phyloP scores from a whole-genome alignment of 352 stramenopile genomes.

The Phytophthora tubulina region DNA sequence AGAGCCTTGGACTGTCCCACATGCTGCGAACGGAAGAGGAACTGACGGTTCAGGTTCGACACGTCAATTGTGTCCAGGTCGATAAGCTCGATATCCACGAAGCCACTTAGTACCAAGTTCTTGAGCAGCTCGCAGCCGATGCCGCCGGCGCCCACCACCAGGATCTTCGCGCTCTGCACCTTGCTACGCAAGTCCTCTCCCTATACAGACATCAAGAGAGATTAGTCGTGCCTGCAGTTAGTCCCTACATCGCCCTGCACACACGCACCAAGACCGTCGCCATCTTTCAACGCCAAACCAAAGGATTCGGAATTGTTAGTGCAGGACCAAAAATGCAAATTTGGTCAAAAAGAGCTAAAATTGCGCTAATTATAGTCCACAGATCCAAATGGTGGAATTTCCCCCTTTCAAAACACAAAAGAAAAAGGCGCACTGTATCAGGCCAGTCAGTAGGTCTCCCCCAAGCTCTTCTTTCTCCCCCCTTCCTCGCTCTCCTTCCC shows the following conservation, averaged over 20 bases:
- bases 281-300: conserved; percentile 32
- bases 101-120: conserved; percentile 98
- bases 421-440: not conserved
- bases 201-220: conserved; percentile 35
- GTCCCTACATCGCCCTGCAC: not conserved
- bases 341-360: too few relatives aligned
- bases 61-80: conserved; percentile 99
- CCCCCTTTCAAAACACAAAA: not conserved
- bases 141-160: conserved; percentile 98
- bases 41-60: conserved; percentile 99
- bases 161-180: conserved; percentile 89
- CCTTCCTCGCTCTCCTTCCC: conserved; percentile 7
- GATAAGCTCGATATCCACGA: conserved; percentile 94
- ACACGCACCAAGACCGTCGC: conserved; percentile 63
- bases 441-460: not conserved
- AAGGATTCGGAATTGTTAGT: too few relatives aligned
- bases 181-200: conserved; percentile 66
- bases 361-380: too few relatives aligned
- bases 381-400: not conserved
- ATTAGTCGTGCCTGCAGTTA: not conserved
- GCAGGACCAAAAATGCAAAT: too few relatives aligned
- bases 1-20: conserved; percentile 98
- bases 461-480: not conserved
- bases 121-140: conserved; percentile 99
- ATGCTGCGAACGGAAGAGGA: conserved; percentile 98